A percentile compares a stretch with the other conserved stretches of the same genome.
Conservation (phyloP, 257 asterid genomes). For the Scutellaria barbata region DNA sequence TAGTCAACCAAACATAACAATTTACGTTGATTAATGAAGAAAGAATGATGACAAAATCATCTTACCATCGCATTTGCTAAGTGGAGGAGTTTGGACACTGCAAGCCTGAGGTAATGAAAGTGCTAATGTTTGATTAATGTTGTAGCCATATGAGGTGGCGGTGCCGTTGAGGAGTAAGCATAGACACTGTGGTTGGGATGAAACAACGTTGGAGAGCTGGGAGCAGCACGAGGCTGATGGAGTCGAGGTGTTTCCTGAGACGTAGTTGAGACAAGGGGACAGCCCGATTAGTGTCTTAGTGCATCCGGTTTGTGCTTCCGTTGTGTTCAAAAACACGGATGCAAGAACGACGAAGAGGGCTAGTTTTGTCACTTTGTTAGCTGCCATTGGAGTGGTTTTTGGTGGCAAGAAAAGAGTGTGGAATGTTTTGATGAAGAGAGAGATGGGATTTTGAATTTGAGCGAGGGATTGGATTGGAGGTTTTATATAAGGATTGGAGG, state of each 20-base stretch:
- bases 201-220: constrained; percentile 48
- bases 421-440: constrained; percentile 33
- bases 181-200: constrained; percentile 58
- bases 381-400: constrained; percentile 48
- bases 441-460: background rate
- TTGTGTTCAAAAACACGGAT: constrained; percentile 26
- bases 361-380: constrained; percentile 28
- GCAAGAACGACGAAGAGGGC: constrained; percentile 28
- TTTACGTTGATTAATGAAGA: no score
- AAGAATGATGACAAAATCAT: background rate
- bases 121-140: constrained; percentile 59
- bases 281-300: constrained; percentile 45
- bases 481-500: constrained; percentile 35
- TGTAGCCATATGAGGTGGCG: constrained; percentile 45
- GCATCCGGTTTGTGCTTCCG: constrained; percentile 55
- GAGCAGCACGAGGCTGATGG: constrained; percentile 63
- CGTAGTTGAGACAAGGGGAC: constrained; percentile 62
- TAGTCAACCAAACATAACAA: background rate
- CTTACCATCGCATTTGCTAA: constrained; percentile 55
- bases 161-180: constrained; percentile 50
- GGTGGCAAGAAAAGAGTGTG: background rate
- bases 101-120: constrained; percentile 56
- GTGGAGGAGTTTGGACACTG: constrained; percentile 58
- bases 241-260: constrained; percentile 52
- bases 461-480: background rate